phyloP scores from a whole-genome alignment of 2,329 filamentous ascomycete genomes.

The Neofusicoccum kwambonambiense region DNA sequence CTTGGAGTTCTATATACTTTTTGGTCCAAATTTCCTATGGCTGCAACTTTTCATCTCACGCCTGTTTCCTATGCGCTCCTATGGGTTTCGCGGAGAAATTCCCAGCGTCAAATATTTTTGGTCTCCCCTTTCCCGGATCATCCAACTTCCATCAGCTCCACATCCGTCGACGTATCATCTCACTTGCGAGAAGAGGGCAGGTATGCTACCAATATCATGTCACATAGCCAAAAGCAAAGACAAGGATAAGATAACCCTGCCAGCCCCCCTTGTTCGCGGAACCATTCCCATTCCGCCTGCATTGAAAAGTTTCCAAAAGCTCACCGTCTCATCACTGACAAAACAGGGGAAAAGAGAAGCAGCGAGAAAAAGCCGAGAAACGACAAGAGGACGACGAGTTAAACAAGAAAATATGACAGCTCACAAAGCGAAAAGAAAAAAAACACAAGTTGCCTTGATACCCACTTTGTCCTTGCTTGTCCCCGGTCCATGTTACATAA shows the following conservation, averaged over 20 bases:
- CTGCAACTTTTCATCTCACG: not conserved
- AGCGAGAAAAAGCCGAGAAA: constrained; percentile 1
- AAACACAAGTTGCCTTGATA: not conserved
- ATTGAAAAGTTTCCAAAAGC: not conserved
- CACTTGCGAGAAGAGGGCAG: not conserved
- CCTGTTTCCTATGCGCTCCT: not conserved
- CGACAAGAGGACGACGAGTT: not conserved
- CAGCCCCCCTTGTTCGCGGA: not conserved
- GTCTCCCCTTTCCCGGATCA: not conserved
- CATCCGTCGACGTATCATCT: not conserved
- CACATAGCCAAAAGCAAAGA: constrained; percentile 4
- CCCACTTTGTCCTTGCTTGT: not conserved
- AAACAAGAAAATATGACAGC: not conserved
- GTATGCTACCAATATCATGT: constrained; percentile 8
- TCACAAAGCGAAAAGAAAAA: not conserved
- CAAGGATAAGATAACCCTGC: constrained; percentile 1
- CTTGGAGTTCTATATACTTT: constrained; percentile 5
- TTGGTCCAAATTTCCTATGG: not conserved
- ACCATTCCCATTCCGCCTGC: not conserved
- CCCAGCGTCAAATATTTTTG: not conserved
- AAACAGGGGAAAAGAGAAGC: not conserved
- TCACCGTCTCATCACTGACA: not conserved
- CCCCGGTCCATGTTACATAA: not conserved
- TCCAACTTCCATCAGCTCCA: not conserved
- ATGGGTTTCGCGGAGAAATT: not conserved